phyloP scores from a whole-genome alignment of 495 filamentous ascomycete genomes.

The Margaritispora aquatica region DNA sequence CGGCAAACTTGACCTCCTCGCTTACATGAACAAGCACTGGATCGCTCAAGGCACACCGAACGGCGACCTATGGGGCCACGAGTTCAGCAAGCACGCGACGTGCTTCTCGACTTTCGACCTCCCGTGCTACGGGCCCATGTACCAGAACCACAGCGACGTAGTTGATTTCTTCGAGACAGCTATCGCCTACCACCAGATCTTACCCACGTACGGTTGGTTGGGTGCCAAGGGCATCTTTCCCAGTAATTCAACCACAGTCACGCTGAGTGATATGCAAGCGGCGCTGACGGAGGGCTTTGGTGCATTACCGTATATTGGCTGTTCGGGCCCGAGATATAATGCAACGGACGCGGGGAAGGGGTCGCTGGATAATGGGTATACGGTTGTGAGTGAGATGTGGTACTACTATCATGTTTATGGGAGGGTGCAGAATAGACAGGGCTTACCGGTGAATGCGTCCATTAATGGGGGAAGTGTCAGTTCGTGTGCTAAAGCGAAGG shows the following conservation, averaged over 20 bases:
- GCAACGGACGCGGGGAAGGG: slow-evolving; percentile 38
- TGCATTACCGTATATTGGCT: slow-evolving; percentile 40
- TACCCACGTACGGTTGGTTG: slow-evolving; percentile 41
- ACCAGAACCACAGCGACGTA: slow-evolving; percentile 37
- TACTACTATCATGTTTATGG: slow-evolving; percentile 44
- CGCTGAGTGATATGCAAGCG: slow-evolving; percentile 32
- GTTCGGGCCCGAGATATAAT: slow-evolving; percentile 41
- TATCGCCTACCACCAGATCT: slow-evolving; percentile 32
- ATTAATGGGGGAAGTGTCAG: slow-evolving; percentile 27
- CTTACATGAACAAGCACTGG: slow-evolving; percentile 41
- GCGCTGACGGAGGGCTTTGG: slow-evolving; percentile 33
- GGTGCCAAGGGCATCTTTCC: slow-evolving; percentile 28
- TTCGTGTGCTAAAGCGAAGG: slow-evolving; percentile 35
- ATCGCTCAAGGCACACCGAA: slow-evolving; percentile 28
- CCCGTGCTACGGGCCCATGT: slow-evolving; percentile 41
- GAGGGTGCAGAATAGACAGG: slow-evolving; percentile 35
- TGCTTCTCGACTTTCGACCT: slow-evolving; percentile 46
- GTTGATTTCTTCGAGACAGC: slow-evolving; percentile 40
- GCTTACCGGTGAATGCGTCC: slow-evolving; percentile 33
- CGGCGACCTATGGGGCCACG: slow-evolving; percentile 45
- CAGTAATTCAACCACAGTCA: slow-evolving; percentile 33
- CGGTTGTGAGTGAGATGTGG: slow-evolving; percentile 41
- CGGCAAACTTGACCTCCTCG: slow-evolving; percentile 38
- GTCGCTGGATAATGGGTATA: slow-evolving; percentile 36
- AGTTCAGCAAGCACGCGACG: slow-evolving; percentile 51